These are phyloP conservation scores for Colletotrichum noveboracense DNA, from an alignment of 2,329 filamentous ascomycete genomes.

Conservation along the genomic window DNA sequence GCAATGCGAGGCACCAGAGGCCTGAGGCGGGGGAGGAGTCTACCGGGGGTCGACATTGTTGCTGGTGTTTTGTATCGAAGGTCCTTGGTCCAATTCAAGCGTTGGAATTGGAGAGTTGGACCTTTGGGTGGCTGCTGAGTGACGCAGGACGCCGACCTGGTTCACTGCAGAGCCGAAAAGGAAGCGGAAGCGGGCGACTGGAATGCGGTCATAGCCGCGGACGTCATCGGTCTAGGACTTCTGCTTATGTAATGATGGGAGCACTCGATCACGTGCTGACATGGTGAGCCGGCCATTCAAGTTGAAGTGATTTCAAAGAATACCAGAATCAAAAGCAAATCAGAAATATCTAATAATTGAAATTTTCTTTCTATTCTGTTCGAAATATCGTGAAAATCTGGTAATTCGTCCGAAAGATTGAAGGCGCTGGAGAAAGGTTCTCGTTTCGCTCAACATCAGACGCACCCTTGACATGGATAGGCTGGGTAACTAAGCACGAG, in stretches of 20 bases:
- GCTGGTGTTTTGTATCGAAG: neutral
- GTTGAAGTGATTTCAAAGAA: neutral
- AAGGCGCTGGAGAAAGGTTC: neutral
- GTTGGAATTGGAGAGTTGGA: neutral
- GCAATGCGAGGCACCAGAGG: slow-evolving; percentile 28
- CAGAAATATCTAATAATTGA: no score
- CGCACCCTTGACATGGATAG: neutral
- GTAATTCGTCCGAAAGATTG: neutral
- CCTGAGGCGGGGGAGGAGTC: slow-evolving; percentile 34
- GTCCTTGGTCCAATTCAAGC: neutral
- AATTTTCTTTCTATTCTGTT: no score
- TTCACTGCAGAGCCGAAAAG: slow-evolving; percentile 7
- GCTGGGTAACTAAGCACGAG: neutral
- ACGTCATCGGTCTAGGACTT: slow-evolving; percentile 34
- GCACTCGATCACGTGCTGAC: neutral
- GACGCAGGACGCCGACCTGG: slow-evolving; percentile 2
- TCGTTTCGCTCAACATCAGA: neutral
- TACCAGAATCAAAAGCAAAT: neutral
- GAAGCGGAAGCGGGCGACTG: neutral
- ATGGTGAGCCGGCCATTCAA: neutral
- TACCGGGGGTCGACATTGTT: slow-evolving; percentile 35
- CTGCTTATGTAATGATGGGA: neutral
- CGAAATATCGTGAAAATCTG: no score
- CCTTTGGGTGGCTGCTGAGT: slow-evolving; percentile 1
- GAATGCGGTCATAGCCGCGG: slow-evolving; percentile 28